These are phyloP conservation scores for Cladosporium cucumerinum DNA, from an alignment of 2,329 filamentous ascomycete genomes.

Conservation along the genomic window DNA sequence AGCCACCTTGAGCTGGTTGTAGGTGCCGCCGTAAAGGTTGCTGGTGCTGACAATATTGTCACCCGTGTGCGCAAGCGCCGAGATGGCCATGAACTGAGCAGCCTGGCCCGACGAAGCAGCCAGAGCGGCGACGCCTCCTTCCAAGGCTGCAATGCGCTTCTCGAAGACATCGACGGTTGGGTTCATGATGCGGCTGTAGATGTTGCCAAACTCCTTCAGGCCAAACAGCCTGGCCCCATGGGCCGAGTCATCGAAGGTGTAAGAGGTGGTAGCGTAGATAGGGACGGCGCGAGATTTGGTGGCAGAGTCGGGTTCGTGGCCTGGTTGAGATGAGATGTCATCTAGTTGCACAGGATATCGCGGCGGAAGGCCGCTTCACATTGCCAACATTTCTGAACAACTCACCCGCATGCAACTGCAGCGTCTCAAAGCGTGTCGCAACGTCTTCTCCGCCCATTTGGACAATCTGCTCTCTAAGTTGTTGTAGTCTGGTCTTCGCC, in stretches of 20 bases:
- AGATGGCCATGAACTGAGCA: conserved; percentile 87
- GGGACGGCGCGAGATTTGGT: conserved; percentile 90
- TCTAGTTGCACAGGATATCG: neutral
- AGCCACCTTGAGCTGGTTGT: conserved; percentile 94
- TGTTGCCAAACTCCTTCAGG: conserved; percentile 95
- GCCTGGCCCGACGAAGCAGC: conserved; percentile 83
- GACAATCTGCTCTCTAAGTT: conserved; percentile 28
- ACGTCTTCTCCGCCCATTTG: conserved; percentile 37
- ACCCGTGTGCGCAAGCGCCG: conserved; percentile 77
- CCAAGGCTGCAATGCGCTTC: conserved; percentile 91
- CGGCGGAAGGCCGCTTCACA: conserved; percentile 54
- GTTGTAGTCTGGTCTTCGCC: conserved; percentile 24
- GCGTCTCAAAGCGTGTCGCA: conserved; percentile 48
- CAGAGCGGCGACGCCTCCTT: conserved; percentile 84
- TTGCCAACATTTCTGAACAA: neutral
- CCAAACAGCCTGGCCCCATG: conserved; percentile 93
- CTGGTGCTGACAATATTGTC: conserved; percentile 92
- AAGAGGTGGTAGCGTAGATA: conserved; percentile 93
- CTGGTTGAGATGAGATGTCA: conserved; percentile 44
- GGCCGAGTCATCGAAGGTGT: conserved; percentile 89
- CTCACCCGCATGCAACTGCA: conserved; percentile 50
- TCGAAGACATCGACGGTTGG: conserved; percentile 95
- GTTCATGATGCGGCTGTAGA: conserved; percentile 96
- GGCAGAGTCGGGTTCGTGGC: conserved; percentile 69
- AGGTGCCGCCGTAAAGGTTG: conserved; percentile 91